Evolutionary conservation across 2,329 filamentous ascomycete genomes (phyloP), one percentile per base, ranked within the genome.

Genomic region (Grosmannia serpens): DNA sequence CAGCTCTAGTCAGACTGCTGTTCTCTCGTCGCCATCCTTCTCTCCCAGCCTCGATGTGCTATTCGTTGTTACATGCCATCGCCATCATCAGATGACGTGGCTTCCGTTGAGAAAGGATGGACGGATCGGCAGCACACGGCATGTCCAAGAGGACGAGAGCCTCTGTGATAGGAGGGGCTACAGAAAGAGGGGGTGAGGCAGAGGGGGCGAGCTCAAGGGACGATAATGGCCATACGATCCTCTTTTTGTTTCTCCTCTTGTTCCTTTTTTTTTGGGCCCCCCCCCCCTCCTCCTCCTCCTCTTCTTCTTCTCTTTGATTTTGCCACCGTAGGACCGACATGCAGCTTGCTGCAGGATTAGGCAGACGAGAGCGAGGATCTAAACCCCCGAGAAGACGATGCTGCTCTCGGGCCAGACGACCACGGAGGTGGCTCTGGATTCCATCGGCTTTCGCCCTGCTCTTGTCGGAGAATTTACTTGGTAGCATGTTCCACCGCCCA

Each of bases 31-130:
- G 9, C 17, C 35, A 38, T 38, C 35, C 35, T 53, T 38, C 31
- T 20, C 17, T n/a, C 26, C 31, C 31, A 31, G 11, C 8, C 31
- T 38, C 31, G 51, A 15, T 35, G n/a, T n/a, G 31, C 31, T 31
- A 38, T 53, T 53, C 50, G 52, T 20, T 53, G 49, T 56, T 31
- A 11, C 22, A 15, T n/a, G 29, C 52, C 6, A n/a, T 11, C 10
- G 24, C 26, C 53, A 55, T 55, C 53, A 55, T 55, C 53, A 55
- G 53, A 55, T 55, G 53, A 55, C 53, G 53, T 55, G 53, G 53
- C 53, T 44, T 27, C 29, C 49, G 26, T 11, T 31, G 27, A 31
- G 22, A 26, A 33, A 38, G 52, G 52, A 53, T 44, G 38, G 53
- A 29, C 20, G 35, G 53, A 46, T 55, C 35, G 35, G 29, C 50